These are phyloP conservation scores for Pyrenochaeta sp. DNA, from an alignment of 2,329 filamentous ascomycete genomes.

Conservation along the genomic window DNA sequence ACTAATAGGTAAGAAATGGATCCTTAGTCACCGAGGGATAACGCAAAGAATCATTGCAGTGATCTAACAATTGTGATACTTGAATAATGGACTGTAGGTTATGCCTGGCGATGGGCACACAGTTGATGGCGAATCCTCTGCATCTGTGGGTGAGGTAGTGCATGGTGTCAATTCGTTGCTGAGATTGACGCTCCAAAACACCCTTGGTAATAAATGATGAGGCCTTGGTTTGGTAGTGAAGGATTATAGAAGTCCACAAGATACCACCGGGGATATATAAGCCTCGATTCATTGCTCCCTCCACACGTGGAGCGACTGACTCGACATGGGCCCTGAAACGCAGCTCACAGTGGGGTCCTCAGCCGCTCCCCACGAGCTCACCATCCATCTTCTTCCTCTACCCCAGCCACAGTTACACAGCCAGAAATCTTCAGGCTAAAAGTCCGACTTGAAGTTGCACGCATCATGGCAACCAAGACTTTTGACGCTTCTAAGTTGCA, in stretches of 20 bases:
- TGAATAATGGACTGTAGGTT: not conserved
- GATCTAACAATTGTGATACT: not conserved
- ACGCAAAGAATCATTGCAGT: not conserved
- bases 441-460: not conserved
- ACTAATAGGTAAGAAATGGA: not conserved
- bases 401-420: conserved; percentile 16
- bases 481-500: conserved; percentile 69
- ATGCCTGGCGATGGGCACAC: too few species aligned
- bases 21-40: not conserved
- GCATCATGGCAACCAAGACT: conserved; percentile 53
- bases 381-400: conserved; percentile 10
- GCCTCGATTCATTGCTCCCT: conserved; percentile 9
- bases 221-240: too few species aligned
- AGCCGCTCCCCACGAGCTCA: conserved; percentile 10
- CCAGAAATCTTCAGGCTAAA: conserved; percentile 2
- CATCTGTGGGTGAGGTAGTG: not conserved
- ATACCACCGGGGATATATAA: not conserved
- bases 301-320: conserved; percentile 21
- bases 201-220: too few species aligned
- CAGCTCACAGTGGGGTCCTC: conserved; percentile 6
- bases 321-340: conserved; percentile 27
- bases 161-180: not conserved
- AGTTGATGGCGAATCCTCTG: not conserved
- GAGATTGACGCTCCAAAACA: too few species aligned
- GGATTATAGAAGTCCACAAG: too few species aligned